phyloP scores from a whole-genome alignment of 2,329 filamentous ascomycete genomes.

The Tolypocladium amazonense region DNA sequence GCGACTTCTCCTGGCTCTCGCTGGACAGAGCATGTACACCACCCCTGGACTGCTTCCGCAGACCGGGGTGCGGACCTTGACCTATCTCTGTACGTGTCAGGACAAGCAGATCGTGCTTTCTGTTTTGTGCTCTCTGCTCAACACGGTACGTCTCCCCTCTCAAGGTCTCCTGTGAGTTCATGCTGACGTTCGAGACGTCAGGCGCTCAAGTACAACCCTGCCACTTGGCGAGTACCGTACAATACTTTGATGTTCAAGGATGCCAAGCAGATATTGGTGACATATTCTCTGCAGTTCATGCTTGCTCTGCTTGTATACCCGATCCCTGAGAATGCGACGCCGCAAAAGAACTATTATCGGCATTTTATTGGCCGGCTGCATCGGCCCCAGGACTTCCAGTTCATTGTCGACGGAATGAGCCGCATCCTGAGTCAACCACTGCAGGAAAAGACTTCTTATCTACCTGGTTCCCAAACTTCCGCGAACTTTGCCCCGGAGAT shows the following conservation, averaged over 20 bases:
- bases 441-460: conserved; percentile 77
- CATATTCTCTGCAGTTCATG: conserved; percentile 85
- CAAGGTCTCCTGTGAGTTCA: not conserved
- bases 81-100: conserved; percentile 76
- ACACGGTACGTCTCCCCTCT: conserved; percentile 54
- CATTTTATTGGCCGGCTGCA: conserved; percentile 87
- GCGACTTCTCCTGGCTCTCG: conserved; percentile 72
- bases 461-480: conserved; percentile 72
- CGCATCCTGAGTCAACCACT: conserved; percentile 87
- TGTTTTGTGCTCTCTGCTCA: conserved; percentile 81
- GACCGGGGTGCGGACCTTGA: conserved; percentile 72
- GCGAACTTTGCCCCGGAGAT: conserved; percentile 88
- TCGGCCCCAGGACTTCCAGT: conserved; percentile 93
- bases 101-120: conserved; percentile 91
- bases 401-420: conserved; percentile 89
- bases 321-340: conserved; percentile 62
- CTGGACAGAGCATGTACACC: conserved; percentile 91
- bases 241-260: conserved; percentile 89
- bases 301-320: conserved; percentile 78
- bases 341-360: conserved; percentile 84
- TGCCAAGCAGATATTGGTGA: conserved; percentile 79
- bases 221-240: conserved; percentile 87
- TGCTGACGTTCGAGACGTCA: conserved; percentile 22
- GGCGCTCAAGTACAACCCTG: conserved; percentile 93
- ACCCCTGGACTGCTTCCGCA: conserved; percentile 69